A percentile compares a stretch with the other conserved stretches of the same genome.
These are phyloP conservation scores for Marchantia polymorpha DNA, from an alignment of 225 moss, liverwort and hornwort genomes.

Conservation along the genomic window DNA sequence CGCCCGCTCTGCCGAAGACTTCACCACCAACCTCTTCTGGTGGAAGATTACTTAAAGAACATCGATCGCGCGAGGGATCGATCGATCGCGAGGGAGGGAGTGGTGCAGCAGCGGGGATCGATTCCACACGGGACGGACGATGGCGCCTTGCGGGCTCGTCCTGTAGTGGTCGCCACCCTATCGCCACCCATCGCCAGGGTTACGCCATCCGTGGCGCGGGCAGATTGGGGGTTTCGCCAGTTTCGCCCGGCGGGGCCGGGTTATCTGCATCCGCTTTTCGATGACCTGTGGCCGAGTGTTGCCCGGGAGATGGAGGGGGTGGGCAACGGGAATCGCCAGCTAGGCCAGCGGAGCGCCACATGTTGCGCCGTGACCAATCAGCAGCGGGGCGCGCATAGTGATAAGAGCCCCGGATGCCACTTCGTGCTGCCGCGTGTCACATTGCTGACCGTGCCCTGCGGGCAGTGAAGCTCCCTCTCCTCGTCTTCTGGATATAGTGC, in stretches of 20 bases:
- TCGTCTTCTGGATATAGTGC: not conserved
- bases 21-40: not conserved
- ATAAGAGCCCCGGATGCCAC: not conserved
- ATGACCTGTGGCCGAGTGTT: conserved; percentile 10
- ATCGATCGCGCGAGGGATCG: not conserved
- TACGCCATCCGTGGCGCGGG: not conserved
- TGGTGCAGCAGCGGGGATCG: conserved; percentile 10
- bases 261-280: conserved; percentile 15
- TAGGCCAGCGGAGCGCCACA: conserved; percentile 17
- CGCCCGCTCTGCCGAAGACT: not conserved
- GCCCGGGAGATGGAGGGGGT: not conserved
- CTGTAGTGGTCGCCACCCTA: conserved; percentile 19
- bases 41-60: not conserved
- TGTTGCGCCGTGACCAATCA: conserved; percentile 13
- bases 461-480: not conserved
- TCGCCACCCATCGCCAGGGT: conserved; percentile 1
- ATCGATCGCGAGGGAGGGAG: conserved; percentile 19
- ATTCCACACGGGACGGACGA: conserved; percentile 3
- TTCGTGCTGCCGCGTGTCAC: conserved; percentile 5
- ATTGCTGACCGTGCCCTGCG: conserved; percentile 3
- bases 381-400: not conserved
- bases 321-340: not conserved
- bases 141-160: not conserved
- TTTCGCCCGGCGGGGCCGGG: not conserved
- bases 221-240: not conserved